Evolutionary conservation across 305 asterid genomes (phyloP), one percentile per base, ranked within the genome.

Genomic region (Solanum hybrid): DNA sequence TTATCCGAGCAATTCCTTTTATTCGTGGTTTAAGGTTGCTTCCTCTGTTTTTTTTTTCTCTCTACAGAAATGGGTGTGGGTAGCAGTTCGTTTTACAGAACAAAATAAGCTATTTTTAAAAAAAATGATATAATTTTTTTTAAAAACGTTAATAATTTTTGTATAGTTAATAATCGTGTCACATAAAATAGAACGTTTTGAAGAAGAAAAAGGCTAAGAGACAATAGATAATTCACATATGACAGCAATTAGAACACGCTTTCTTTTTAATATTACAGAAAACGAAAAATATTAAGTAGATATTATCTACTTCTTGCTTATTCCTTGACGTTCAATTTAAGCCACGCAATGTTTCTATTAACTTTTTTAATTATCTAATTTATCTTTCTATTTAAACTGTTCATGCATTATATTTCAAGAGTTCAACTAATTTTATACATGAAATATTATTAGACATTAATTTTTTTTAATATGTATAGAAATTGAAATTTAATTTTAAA

Each of bases 271-370:
- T 84, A 51, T 17, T 45, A 17, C 34, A 17, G 34, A 45, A 32
- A 17, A 83, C 32, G 88, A 31, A 27, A 83, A 0, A 10, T 77
- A 32, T 10, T 29, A 76, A 33, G 12, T 79, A n/a, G 86, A 37
- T 80, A 80, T 26, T 51, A 45, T 84, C 88, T 45, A 83, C 27
- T 83, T 29, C 20, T 83, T 41, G 72, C 72, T 82, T 41, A 82
- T 82, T 39, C 37, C 34, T 82, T 41, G 27, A 15, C 39, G 38
- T 83, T 17, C 10, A 83, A 32, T 89, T 77, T 79, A 94, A 92
- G 93, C 91, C 51, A 90, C 87, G 89, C 88, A 72, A 83, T 68
- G 77, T 57, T 76, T 32, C n/a, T 36, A 39, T 68, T 80, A n/a
- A 32, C 10, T 86, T 37, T 65, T 51, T 26, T 31, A 3, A 13